These are phyloP conservation scores for Chenopodium album DNA, from an alignment of 148 eudicot genomes.

Conservation along the genomic window DNA sequence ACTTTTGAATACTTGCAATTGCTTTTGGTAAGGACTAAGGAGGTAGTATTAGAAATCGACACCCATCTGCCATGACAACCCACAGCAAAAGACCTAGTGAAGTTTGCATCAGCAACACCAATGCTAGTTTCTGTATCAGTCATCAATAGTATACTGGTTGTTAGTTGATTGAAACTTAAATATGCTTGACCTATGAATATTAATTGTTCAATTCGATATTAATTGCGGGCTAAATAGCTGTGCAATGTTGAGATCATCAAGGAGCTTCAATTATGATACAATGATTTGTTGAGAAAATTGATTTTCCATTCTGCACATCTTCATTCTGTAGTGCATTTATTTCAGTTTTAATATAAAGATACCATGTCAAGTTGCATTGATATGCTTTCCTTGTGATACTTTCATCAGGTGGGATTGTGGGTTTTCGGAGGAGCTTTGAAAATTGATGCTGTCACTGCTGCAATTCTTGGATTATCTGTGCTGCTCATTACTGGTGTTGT, in stretches of 20 bases:
- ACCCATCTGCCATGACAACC: neutral
- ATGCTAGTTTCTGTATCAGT: neutral
- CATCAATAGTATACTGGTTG: neutral
- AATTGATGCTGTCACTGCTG: conserved; percentile 96
- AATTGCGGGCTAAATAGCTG: neutral
- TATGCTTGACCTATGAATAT: neutral
- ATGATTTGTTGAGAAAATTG: neutral
- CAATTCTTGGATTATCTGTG: conserved; percentile 83
- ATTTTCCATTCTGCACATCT: neutral
- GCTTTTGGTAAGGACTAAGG: neutral
- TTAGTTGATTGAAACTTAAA: neutral
- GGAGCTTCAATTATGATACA: neutral
- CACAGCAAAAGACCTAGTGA: neutral
- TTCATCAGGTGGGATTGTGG: conserved; percentile 87
- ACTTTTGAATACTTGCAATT: neutral
- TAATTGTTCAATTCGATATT: neutral
- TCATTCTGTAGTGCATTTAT: neutral
- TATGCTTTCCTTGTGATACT: neutral
- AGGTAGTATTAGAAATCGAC: neutral
- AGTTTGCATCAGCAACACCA: neutral
- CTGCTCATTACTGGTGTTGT: conserved; percentile 88
- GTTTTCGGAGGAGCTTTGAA: conserved; percentile 75
- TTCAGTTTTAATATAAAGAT: neutral
- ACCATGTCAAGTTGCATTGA: neutral
- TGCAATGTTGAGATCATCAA: neutral